These are phyloP conservation scores for Raffaelea arxii DNA, from an alignment of 2,329 filamentous ascomycete species.

Conservation along the genomic window DNA sequence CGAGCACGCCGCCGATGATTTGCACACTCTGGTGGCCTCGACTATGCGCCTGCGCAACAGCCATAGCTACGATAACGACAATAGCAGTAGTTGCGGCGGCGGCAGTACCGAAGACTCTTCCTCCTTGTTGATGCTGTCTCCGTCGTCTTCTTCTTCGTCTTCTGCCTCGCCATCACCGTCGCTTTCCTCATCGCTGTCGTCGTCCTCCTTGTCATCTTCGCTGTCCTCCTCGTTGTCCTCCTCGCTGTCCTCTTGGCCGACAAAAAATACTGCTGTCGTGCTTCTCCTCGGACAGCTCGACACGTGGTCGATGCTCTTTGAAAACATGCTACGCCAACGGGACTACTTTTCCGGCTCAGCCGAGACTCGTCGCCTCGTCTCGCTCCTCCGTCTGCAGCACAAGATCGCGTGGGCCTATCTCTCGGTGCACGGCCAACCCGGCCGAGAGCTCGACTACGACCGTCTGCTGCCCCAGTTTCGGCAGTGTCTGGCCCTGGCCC, in stretches of 20 bases:
- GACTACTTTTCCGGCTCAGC: background rate
- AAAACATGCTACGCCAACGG: background rate
- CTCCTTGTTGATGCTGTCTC: background rate
- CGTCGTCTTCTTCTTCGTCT: no score
- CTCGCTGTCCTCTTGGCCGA: no score
- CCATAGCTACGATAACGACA: background rate
- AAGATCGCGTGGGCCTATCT: background rate
- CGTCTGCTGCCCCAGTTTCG: background rate
- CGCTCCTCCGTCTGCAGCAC: background rate
- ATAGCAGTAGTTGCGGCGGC: no score
- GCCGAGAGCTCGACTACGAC: conserved; percentile 1
- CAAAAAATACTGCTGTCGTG: no score
- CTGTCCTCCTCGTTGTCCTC: no score
- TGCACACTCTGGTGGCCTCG: background rate
- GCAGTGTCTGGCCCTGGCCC: background rate
- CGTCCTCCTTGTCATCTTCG: no score
- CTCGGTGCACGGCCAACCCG: background rate
- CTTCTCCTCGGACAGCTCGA: conserved; percentile 1
- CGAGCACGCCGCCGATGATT: background rate
- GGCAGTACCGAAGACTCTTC: no score
- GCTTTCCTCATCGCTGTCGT: no score
- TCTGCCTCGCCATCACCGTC: background rate
- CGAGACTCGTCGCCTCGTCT: background rate
- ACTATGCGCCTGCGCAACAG: background rate
- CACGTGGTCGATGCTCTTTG: background rate